Evolutionary conservation across 805 yeast genomes (phyloP), one percentile per base, ranked within the genome.

Genomic region (Clavispora fructus): DNA sequence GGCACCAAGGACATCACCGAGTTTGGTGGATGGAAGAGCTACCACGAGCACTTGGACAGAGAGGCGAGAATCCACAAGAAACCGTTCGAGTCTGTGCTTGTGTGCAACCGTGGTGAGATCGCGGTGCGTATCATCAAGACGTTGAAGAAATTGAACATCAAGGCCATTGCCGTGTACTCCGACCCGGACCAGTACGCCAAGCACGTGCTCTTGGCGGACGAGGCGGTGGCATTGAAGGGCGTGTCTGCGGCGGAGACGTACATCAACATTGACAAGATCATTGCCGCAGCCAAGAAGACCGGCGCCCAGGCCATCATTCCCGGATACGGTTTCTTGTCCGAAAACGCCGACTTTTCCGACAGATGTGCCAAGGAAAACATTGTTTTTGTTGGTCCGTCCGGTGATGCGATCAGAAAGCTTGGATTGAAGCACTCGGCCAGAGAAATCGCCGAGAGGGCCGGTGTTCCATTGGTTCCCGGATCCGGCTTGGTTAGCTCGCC

Each of bases 341-440:
- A 92, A 68, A 92, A 92, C 64, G 97, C 98, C 19, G 97, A 88
- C 47, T 92, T 92, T 62, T 87, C 97, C 40, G 97, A 91, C 62
- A 79, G 89, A 60, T 83, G 96, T 71, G 85, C 71, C 26, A 70
- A 69, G 44, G 96, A 87, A 63, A 95, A 94, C 32, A 83, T 92
- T 55, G 85, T 84, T 1, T 92, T 92, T 68, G 95, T 92, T 39
- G 99, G 99, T n/a, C 99, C 99, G 14, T 76, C 92, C 13, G 97
- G 97, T 43, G 90, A 87, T 50, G 91, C 96, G 9, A 94, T 92
- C 60, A 77, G 96, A 63, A 82, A 83, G 58, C 76, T 92, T 42
- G 99, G 99, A 40, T 76, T 94, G 55, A 92, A 92, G 71, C 99
- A 94, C 64, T 90, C 97, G 41, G 99, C 99, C 8, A 82, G 98